Base-by-base conservation (phyloP, 177 flowering plant genomes). In the Telopea speciosissima region DNA sequence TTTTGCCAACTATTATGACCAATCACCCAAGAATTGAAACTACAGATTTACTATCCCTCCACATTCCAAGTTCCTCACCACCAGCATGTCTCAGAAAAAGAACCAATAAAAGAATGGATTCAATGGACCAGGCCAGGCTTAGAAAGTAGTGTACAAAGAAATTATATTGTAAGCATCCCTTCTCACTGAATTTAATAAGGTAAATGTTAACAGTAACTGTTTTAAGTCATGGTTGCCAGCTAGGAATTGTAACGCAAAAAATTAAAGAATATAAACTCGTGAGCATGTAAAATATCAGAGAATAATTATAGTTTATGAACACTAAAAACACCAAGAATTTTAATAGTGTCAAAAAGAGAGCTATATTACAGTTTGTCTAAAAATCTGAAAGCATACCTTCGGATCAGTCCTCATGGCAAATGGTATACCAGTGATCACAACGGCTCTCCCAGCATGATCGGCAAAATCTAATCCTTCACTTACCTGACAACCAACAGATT, bases 381-480 rank as follows among this genome's bases (percentile, higher is more conserved):
- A 5, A 36, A 36, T 36, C 40, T 36, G 56, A 66, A 62, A 70
- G 52, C 76, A 74, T 77, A 92, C 99, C 98, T 92, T 95, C 12
- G 99, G 89, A 81, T 95, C 97, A 75, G 70, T 88, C 83, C 84
- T 81, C 66, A 83, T 82, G 67, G 99, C 90, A 80, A 88, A 95
- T 71, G 99, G 99, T 76, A 95, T 69, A 67, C 99, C 99, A 82
- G 89, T 89, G 72, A 95, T 66, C 23, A 95, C 78, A 60, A 95
- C 99, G 72, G 97, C 99, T 82, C 99, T 88, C 66, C 97, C 99
- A 78, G 96, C 93, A 76, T 84, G 90, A 76, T 95, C 99, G 64
- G 97, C 90, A 89, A 95, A 95, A 83, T 95, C 99, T 75, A 95
- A 75, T 63, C 99, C 99, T 83, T 95, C 99, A 78, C 99, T 95